A percentile compares a stretch with the other conserved stretches of the same genome.
These are phyloP conservation scores for Bipolaris oryzae DNA, from an alignment of 2,329 filamentous ascomycete species.

Conservation along the genomic window DNA sequence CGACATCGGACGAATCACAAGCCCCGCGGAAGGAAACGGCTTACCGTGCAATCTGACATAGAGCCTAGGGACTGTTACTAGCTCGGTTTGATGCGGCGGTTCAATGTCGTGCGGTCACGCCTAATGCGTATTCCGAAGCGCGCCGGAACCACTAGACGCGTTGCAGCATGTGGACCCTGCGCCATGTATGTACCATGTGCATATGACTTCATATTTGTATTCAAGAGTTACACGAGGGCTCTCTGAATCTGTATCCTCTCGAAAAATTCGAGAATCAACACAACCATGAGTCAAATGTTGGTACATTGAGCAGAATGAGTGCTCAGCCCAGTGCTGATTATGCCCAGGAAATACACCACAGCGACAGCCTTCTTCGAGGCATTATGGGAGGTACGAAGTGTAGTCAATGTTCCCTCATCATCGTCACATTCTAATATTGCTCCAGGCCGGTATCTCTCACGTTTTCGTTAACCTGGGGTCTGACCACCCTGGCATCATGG, in stretches of 20 bases:
- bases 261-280: not conserved
- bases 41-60: not conserved
- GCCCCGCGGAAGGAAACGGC: not conserved
- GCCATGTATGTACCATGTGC: not conserved
- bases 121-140: not conserved
- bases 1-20: not conserved
- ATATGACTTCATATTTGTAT: not conserved
- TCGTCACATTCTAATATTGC: not conserved
- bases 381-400: not conserved
- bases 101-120: not conserved
- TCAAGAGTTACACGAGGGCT: not conserved
- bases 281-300: constrained; percentile 1
- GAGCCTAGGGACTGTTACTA: not conserved
- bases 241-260: not conserved
- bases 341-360: not conserved
- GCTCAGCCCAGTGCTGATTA: not conserved
- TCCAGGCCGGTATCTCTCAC: constrained; percentile 19
- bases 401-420: not conserved
- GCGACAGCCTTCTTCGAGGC: not conserved
- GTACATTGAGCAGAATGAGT: not conserved
- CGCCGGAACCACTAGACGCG: not conserved
- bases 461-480: constrained; percentile 72
- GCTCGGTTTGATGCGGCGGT: not conserved
- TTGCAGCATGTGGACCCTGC: not conserved
- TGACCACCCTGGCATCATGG: constrained; percentile 77